A percentile compares a stretch with the other conserved stretches of the same genome.
phyloP scores from a whole-genome alignment of 139 green algal genomes.

The Micractinium conductrix region DNA sequence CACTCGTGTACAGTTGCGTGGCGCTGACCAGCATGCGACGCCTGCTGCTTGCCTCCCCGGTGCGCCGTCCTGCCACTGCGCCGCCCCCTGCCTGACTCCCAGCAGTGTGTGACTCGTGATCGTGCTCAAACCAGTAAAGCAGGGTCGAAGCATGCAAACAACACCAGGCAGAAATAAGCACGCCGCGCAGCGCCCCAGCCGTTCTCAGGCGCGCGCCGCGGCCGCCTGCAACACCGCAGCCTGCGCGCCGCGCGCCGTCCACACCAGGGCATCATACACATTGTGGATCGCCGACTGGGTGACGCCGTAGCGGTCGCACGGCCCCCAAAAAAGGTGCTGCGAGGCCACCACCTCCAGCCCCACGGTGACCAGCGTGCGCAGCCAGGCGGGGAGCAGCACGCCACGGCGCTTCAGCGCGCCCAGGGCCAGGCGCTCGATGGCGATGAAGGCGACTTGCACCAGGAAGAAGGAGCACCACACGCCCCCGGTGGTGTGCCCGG shows the following conservation, averaged over 20 bases:
- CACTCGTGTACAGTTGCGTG: background rate
- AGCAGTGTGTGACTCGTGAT: too few species aligned
- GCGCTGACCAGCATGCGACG: too few species aligned
- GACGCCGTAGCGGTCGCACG: conserved; percentile 1
- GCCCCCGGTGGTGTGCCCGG: conserved; percentile 23
- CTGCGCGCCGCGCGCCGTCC: too few species aligned
- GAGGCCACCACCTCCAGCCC: background rate
- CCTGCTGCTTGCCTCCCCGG: too few species aligned
- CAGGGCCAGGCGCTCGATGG: conserved; percentile 17
- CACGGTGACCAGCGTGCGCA: background rate
- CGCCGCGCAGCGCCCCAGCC: too few species aligned
- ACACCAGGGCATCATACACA: background rate
- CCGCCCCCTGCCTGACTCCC: too few species aligned
- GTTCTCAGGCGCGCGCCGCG: too few species aligned
- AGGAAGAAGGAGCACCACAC: conserved; percentile 41
- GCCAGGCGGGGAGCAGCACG: conserved; percentile 17
- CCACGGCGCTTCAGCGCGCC: conserved; percentile 7
- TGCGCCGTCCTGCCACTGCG: too few species aligned
- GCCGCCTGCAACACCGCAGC: too few species aligned
- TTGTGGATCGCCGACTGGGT: background rate
- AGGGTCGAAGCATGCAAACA: too few species aligned
- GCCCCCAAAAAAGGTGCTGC: conserved; percentile 23
- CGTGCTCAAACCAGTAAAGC: too few species aligned
- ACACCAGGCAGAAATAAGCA: too few species aligned
- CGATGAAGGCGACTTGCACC: conserved; percentile 4